These are phyloP conservation scores for Musa balbisiana DNA, from an alignment of 202 grass and related monocot genomes.

Conservation along the genomic window DNA sequence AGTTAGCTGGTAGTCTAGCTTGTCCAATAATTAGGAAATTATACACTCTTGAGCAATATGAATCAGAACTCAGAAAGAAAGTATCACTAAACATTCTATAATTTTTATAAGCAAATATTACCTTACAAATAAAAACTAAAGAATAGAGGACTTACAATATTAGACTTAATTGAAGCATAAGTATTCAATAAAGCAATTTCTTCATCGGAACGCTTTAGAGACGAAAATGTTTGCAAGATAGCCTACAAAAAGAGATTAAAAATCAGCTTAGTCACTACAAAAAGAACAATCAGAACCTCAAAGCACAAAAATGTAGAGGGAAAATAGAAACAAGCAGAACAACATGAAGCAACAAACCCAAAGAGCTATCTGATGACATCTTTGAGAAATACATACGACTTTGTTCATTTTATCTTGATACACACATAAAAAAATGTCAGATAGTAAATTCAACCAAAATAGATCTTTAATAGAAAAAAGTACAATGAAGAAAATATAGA, in stretches of 20 bases:
- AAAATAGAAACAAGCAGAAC: background rate
- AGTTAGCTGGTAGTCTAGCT: background rate
- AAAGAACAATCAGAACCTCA: conserved; percentile 11
- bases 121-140: background rate
- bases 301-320: conserved; percentile 1
- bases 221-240: conserved; percentile 68
- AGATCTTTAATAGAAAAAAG: background rate
- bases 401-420: background rate
- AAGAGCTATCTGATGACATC: background rate
- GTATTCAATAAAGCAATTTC: conserved; percentile 77
- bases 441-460: background rate
- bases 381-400: too few relatives aligned
- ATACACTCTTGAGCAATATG: too few relatives aligned
- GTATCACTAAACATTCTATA: background rate
- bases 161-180: conserved; percentile 79
- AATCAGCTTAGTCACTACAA: conserved; percentile 5
- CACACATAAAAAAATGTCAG: background rate
- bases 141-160: conserved; percentile 41
- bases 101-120: too few relatives aligned
- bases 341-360: background rate
- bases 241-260: conserved; percentile 47
- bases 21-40: background rate
- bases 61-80: too few relatives aligned
- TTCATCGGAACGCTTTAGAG: conserved; percentile 67
- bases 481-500: background rate